These are phyloP conservation scores for Fusarium sp. DNA, from an alignment of 2,329 filamentous ascomycete genomes.

Conservation along the genomic window DNA sequence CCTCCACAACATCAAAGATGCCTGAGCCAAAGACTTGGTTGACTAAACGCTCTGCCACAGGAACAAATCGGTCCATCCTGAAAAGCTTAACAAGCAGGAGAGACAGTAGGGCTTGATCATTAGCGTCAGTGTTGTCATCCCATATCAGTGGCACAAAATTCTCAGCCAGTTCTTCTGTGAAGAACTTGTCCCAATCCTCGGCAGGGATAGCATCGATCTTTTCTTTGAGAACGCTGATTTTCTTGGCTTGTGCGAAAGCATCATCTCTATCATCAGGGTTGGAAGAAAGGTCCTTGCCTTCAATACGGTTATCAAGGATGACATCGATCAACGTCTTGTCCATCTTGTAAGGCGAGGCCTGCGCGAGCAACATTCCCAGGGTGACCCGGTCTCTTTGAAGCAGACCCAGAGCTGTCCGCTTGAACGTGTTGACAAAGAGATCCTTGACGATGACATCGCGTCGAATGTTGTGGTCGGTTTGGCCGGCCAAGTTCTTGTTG, in stretches of 20 bases:
- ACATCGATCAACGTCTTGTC: constrained; percentile 89
- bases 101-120: constrained; percentile 83
- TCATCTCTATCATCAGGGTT: constrained; percentile 72
- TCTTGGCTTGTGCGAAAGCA: constrained; percentile 74
- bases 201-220: constrained; percentile 71
- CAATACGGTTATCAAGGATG: constrained; percentile 81
- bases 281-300: constrained; percentile 82
- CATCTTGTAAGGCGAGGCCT: constrained; percentile 96
- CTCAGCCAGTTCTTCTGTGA: constrained; percentile 87
- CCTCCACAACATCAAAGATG: constrained; percentile 85
- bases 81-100: constrained; percentile 93
- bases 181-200: constrained; percentile 82
- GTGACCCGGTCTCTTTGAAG: constrained; percentile 95
- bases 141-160: constrained; percentile 82
- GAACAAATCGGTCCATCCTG: constrained; percentile 94
- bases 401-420: constrained; percentile 90
- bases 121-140: constrained; percentile 69
- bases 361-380: constrained; percentile 91
- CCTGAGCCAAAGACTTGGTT: constrained; percentile 83
- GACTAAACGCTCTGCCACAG: constrained; percentile 91
- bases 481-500: constrained; percentile 77
- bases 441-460: constrained; percentile 92
- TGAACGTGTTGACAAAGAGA: constrained; percentile 90
- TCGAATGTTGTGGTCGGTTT: constrained; percentile 80
- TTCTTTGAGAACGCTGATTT: constrained; percentile 78